These are phyloP conservation scores for Monilinia aucupariae DNA, from an alignment of 2,329 filamentous ascomycete species.

Conservation along the genomic window DNA sequence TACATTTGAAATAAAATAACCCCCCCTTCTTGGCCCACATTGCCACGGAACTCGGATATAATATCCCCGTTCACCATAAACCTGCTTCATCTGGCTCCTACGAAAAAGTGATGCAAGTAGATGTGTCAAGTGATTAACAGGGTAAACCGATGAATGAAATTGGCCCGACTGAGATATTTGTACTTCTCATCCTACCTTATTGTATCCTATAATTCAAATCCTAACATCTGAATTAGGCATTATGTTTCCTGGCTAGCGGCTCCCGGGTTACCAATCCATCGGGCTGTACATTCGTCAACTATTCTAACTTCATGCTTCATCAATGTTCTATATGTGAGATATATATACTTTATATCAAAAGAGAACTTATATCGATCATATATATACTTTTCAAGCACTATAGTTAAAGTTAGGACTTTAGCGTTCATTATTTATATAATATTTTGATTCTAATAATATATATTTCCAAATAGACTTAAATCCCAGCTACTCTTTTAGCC, in stretches of 20 bases:
- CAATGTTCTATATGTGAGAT: not conserved
- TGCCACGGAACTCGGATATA: conserved; percentile 4
- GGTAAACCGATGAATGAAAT: not conserved
- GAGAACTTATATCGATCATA: not conserved
- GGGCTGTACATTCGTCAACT: conserved; percentile 6
- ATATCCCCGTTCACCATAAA: not conserved
- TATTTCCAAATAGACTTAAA: no score
- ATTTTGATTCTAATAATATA: no score
- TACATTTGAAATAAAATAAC: not conserved
- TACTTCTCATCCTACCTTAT: not conserved
- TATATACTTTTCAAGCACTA: no score
- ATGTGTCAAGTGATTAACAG: conserved; percentile 5
- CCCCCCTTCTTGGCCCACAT: not conserved
- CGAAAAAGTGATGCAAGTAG: not conserved
- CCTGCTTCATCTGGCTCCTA: not conserved
- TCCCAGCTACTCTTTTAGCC: no score
- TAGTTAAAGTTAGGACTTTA: no score
- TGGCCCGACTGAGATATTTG: not conserved
- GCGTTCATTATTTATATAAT: no score
- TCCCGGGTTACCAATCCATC: conserved; percentile 11
- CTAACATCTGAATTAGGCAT: not conserved
- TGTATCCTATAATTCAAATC: not conserved
- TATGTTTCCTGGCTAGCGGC: not conserved
- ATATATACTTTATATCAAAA: not conserved
- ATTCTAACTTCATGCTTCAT: not conserved